These are phyloP conservation scores for Fusarium veterinarium DNA, from an alignment of 2,329 filamentous ascomycete genomes.

Conservation along the genomic window DNA sequence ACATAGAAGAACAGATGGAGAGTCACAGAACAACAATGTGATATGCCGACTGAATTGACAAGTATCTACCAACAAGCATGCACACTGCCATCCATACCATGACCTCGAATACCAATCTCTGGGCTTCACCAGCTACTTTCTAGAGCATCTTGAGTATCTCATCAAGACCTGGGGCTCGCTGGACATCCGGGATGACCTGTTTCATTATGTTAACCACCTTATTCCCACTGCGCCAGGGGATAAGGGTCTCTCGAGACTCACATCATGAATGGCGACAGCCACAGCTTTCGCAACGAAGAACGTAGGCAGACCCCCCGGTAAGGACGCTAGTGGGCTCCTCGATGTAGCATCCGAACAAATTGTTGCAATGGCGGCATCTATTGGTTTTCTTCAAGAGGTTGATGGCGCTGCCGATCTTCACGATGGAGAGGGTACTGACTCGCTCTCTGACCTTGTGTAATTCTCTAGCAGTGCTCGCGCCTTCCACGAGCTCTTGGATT, in stretches of 20 bases:
- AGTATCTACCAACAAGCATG: no score
- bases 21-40: no score
- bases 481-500: rapidly evolving
- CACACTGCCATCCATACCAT: rapidly evolving
- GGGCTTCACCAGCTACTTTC: rapidly evolving
- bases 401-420: not conserved
- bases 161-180: rapidly evolving
- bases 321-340: rapidly evolving
- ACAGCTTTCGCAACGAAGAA: not conserved
- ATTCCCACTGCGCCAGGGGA: rapidly evolving
- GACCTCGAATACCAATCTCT: not conserved
- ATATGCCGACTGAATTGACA: no score
- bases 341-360: rapidly evolving
- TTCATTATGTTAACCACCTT: rapidly evolving
- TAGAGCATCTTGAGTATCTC: rapidly evolving
- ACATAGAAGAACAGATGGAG: no score
- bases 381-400: not conserved
- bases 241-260: rapidly evolving
- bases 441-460: rapidly evolving
- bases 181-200: rapidly evolving
- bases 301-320: rapidly evolving
- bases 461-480: not conserved
- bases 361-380: not conserved
- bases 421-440: rapidly evolving
- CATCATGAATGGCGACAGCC: not conserved